Evolutionary conservation across 2,329 filamentous ascomycete species (phyloP).

Genomic region (Clarireedia sp.): DNA sequence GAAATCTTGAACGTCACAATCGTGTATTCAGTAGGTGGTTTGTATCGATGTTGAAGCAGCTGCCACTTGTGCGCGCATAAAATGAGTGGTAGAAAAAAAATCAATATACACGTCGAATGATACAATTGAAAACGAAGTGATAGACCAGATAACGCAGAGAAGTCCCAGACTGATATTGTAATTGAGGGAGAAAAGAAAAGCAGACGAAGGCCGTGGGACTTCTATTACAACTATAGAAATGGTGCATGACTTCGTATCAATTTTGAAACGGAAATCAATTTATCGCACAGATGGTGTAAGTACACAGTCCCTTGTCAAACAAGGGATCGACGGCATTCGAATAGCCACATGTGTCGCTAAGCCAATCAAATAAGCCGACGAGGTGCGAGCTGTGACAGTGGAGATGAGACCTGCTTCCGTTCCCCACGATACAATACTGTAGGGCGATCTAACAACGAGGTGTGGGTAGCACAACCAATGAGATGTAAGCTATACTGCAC

Average conservation of each 20-base stretch:
- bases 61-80: conserved; percentile 19
- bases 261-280: conserved; percentile 8
- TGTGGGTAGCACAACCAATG: not conserved
- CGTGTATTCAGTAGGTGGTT: conserved; percentile 1
- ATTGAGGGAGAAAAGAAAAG: not conserved
- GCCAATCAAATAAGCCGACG: not conserved
- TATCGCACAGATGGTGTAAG: conserved; percentile 6
- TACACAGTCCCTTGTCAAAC: not conserved
- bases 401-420: not conserved
- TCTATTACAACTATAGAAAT: conserved; percentile 3
- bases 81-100: conserved; percentile 12
- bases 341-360: not conserved
- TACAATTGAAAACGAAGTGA: conserved; percentile 1
- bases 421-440: not conserved
- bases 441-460: not conserved
- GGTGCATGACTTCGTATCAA: conserved; percentile 5
- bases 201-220: conserved; percentile 1
- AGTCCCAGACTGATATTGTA: conserved; percentile 3
- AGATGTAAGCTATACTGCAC: not conserved
- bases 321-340: conserved; percentile 1
- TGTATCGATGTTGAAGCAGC: conserved; percentile 8
- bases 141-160: conserved; percentile 1
- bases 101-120: conserved; percentile 3
- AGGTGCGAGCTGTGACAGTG: not conserved
- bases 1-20: conserved; percentile 3